Base-by-base conservation (phyloP, 192 early-diverging fungal species). In the Coemansia sp. region DNA sequence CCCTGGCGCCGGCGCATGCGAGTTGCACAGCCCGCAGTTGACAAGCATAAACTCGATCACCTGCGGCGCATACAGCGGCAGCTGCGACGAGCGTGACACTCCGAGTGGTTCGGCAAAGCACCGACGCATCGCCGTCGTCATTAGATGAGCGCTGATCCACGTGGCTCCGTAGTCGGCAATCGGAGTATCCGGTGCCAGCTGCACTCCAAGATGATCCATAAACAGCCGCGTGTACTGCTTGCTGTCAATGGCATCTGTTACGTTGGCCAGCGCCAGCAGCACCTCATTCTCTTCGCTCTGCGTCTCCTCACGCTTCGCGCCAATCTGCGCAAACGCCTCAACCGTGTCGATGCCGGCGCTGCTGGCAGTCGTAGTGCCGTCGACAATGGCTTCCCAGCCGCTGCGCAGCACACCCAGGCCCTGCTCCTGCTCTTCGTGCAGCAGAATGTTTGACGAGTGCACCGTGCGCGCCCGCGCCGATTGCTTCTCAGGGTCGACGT, bases 61-160 rank as follows among this genome's bases (percentile, higher is more conserved):
- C 12, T 67, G 64, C 17, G 79, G 79, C 22, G 79, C 79, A 64
- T 75, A 82, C 4, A 82, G 64, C 15, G 79, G 79, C 21, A 75
- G 73, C 43, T 56, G 79, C 21, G 79, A 69, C n/a, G 79, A 72
- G 32, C 79, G 70, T 23, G 73, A 76, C 32, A 76, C 64, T 57
- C 70, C 79, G 23, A 82, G 64, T 6, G 79, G 79, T 60, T 82
- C 79, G 8, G 70, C 79, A 76, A 82, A 82, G 67, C 79, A 82
- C 41, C 79, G 69, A 23, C 79, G 73, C 79, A 82, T 82, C n/a
- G 73, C 79, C 9, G 79, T 75, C 2, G 79, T 76, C 79, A 82
- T 82, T 56, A 82, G 64, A 29, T 82, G 69, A 12, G 79, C 66
- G 32, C 73, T 76, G 64, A 82, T 72, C 79, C 79, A 82, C 0